Evolutionary conservation across 306 rosid species (phyloP).

Genomic region (Cucurbita argyrosperma): DNA sequence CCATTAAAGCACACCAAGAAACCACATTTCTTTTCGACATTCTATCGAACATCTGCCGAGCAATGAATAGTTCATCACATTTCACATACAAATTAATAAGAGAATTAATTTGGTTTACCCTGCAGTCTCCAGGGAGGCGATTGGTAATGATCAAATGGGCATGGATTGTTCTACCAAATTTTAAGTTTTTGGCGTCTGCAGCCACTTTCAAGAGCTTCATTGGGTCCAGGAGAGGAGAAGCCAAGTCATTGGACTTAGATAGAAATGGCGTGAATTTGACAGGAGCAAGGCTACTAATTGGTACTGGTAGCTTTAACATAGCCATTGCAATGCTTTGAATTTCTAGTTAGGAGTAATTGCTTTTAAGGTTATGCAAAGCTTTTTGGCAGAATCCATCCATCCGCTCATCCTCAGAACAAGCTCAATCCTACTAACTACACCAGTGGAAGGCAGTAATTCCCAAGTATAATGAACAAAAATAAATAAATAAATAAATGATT

Average conservation of each 20-base stretch:
- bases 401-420: no score
- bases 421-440: no score
- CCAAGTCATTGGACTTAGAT: background rate
- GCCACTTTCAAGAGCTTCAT: slow-evolving; percentile 6
- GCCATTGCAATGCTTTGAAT: background rate
- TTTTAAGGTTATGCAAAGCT: no score
- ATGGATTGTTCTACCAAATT: slow-evolving; percentile 4
- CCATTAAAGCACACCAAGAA: slow-evolving; percentile 13
- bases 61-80: slow-evolving; percentile 3
- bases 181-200: slow-evolving; percentile 8
- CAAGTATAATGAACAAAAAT: no score
- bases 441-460: no score
- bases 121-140: background rate
- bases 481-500: no score
- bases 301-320: background rate
- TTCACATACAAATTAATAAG: slow-evolving; percentile 10
- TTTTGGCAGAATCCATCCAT: no score
- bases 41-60: slow-evolving; percentile 3
- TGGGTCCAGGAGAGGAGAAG: background rate
- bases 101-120: background rate
- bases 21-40: slow-evolving; percentile 10
- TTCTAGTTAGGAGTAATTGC: background rate
- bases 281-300: background rate
- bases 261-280: background rate
- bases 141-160: slow-evolving; percentile 9